Conservation (phyloP, 2,329 filamentous ascomycete species). For the Zymoseptoria brevis region DNA sequence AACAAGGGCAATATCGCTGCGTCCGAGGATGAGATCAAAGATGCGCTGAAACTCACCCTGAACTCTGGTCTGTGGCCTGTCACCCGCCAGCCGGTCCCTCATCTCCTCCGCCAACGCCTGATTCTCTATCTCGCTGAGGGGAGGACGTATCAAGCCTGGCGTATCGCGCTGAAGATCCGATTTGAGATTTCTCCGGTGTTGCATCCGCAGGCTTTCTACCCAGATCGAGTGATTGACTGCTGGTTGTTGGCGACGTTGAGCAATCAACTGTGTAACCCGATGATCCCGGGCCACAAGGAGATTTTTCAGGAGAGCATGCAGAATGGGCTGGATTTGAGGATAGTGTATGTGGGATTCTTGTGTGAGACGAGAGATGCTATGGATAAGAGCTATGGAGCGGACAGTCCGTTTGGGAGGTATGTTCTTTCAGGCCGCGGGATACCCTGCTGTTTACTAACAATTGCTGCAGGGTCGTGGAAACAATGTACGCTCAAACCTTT, state of each 20-base stretch:
- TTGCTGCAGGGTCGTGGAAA: conserved; percentile 13
- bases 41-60: conserved; percentile 22
- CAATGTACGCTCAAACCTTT: conserved; percentile 17
- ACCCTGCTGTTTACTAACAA: not conserved
- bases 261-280: conserved; percentile 17
- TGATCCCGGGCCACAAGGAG: conserved; percentile 11
- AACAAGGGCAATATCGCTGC: conserved; percentile 20
- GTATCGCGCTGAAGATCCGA: conserved; percentile 46
- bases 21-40: conserved; percentile 20
- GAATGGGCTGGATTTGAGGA: conserved; percentile 33
- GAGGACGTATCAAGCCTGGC: conserved; percentile 41
- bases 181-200: conserved; percentile 45
- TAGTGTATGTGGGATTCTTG: conserved; percentile 38
- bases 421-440: not conserved
- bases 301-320: conserved; percentile 25
- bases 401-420: conserved; percentile 23
- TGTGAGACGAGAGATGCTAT: conserved; percentile 34
- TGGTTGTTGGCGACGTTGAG: conserved; percentile 24
- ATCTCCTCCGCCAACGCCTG: conserved; percentile 47
- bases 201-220: conserved; percentile 44
- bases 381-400: conserved; percentile 36
- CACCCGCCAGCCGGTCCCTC: conserved; percentile 47
- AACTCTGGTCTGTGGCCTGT: conserved; percentile 39
- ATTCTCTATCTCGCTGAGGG: conserved; percentile 38
- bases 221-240: conserved; percentile 46